Evolutionary conservation across 768 basidiomycete species (phyloP), one percentile per base, ranked within the genome.

Genomic region (Mycena epipterygia): DNA sequence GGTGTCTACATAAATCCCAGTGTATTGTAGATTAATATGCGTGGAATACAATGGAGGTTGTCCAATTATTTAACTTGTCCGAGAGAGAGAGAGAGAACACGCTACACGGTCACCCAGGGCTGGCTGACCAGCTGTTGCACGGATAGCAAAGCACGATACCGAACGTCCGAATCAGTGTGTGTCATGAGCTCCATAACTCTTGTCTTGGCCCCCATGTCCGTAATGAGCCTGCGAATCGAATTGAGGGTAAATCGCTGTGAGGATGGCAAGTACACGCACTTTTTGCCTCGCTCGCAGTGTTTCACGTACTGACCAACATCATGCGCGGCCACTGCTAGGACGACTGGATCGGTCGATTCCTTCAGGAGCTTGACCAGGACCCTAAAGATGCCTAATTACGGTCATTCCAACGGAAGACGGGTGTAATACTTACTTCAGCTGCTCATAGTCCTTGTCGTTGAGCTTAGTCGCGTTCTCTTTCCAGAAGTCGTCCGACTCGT

Each of bases 401-500:
- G 46, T 37, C 23, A 48, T n/a, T 19, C 8, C 29, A 37, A 16
- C 29, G 53, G 52, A 68, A 25, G 29, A 51, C 30, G 13, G 4
- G 23, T 19, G 48, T 19, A 33, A 70, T 61, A 73, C 84, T 55
- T 69, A 96, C 97, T 93, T 96, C 67, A 99, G 86, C 68, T 95
- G 93, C 75, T 92, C 90, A 73, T 91, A 87, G 76, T 95, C 93
- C 62, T 89, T 90, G 70, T 98, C 96, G 73, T 96, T 95, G 48
- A 99, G 82, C 77, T 90, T 95, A 9, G 85, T 82, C 6, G 94
- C 96, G 77, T 99, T 98, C 84, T 97, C 96, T 77, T 93, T 95
- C 98, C 98, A 99, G 84, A 99, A 99, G 39, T 95, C 91, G 69
- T 98, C 97, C 2, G 95, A 97, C 77, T 96, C 95, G 77, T 99